These are phyloP conservation scores for Hanseniaspora meyeri DNA, from an alignment of 805 yeast species.

Conservation along the genomic window DNA sequence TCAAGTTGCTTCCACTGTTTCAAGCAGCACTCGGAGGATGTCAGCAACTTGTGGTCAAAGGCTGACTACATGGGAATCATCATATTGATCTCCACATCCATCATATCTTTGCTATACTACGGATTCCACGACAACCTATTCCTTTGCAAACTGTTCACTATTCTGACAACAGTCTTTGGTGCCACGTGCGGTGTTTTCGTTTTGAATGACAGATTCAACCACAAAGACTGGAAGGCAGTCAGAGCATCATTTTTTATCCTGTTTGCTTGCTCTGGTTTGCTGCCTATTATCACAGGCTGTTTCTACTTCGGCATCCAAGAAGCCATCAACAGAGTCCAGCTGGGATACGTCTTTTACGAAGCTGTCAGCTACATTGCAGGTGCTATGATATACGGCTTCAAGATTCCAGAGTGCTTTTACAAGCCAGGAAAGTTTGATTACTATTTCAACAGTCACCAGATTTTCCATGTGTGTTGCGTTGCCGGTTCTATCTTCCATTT, in stretches of 20 bases:
- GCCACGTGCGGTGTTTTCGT: conserved; percentile 50
- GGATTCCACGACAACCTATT: conserved; percentile 31
- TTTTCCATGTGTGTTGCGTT: conserved; percentile 69
- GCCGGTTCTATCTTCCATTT: conserved; percentile 67
- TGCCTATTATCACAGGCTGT: conserved; percentile 54
- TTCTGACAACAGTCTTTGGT: conserved; percentile 45
- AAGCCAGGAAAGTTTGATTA: conserved; percentile 54
- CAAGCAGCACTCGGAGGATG: conserved; percentile 50
- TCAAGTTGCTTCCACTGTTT: conserved; percentile 56
- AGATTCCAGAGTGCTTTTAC: conserved; percentile 61
- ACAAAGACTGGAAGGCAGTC: conserved; percentile 55
- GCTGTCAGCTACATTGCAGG: conserved; percentile 66
- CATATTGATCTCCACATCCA: conserved; percentile 51
- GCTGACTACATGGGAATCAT: conserved; percentile 69
- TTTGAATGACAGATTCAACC: conserved; percentile 50
- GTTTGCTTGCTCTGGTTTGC: conserved; percentile 63
- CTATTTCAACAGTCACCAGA: conserved; percentile 72
- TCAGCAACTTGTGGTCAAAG: conserved; percentile 48
- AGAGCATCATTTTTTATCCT: conserved; percentile 66
- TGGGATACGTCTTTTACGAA: conserved; percentile 54
- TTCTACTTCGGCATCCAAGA: conserved; percentile 38
- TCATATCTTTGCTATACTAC: conserved; percentile 39
- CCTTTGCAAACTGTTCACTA: conserved; percentile 23
- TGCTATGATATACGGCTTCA: conserved; percentile 61
- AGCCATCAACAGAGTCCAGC: conserved; percentile 41